phyloP scores from a whole-genome alignment of 2,329 filamentous ascomycete genomes.

The Trichoderma semiorbis region DNA sequence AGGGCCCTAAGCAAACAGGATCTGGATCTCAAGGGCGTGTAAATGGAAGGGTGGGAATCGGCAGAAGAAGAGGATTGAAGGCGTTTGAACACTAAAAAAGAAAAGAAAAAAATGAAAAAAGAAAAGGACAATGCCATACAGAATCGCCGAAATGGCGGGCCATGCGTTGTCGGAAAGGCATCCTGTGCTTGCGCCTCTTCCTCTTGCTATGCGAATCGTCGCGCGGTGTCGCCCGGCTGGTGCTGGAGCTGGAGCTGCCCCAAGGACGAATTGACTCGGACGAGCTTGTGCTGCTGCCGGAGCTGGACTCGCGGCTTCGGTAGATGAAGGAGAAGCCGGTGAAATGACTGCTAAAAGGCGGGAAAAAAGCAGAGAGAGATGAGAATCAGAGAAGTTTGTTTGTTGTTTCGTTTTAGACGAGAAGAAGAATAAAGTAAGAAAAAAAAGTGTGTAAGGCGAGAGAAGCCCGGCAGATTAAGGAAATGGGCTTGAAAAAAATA shows the following conservation, averaged over 20 bases:
- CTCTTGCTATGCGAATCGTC: slow-evolving; percentile 15
- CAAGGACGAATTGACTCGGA: slow-evolving; percentile 10
- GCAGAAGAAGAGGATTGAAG: background rate
- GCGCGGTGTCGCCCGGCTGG: slow-evolving; percentile 1
- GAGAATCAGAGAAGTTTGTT: background rate
- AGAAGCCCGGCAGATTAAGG: background rate
- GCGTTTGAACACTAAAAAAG: background rate
- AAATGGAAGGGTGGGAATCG: background rate
- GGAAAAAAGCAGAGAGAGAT: background rate
- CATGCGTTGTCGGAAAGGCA: slow-evolving; percentile 42
- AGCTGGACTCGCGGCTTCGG: slow-evolving; percentile 9
- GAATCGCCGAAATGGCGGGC: slow-evolving; percentile 48
- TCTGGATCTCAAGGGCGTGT: background rate
- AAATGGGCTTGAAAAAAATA: background rate
- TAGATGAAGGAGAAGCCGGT: slow-evolving; percentile 11
- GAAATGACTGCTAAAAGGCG: slow-evolving; percentile 1
- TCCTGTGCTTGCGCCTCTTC: slow-evolving; percentile 27
- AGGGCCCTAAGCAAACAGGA: background rate
- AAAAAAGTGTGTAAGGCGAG: background rate
- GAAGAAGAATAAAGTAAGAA: background rate
- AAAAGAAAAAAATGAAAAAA: background rate
- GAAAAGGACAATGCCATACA: slow-evolving; percentile 28
- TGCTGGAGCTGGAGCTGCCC: background rate
- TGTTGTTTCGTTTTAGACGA: background rate
- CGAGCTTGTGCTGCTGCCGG: slow-evolving; percentile 10